Evolutionary conservation across 2,329 filamentous ascomycete species (phyloP).

Genomic region (Aspergillus carbonarius): DNA sequence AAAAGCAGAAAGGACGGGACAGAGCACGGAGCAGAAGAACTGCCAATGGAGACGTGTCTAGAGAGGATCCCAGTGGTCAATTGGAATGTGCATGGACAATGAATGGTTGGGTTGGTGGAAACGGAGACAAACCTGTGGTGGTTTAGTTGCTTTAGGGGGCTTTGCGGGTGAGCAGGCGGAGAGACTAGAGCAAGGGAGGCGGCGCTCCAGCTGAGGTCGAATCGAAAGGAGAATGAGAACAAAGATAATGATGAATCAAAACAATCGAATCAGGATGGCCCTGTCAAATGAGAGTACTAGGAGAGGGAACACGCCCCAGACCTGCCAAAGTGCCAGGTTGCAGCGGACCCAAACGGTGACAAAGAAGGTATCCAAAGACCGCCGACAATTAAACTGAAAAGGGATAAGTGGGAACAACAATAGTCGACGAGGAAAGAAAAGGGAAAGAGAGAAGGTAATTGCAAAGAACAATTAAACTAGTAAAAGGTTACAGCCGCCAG

Average conservation of each 20-base stretch:
- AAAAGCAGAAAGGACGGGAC: slow-evolving; percentile 21
- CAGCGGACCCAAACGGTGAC: slow-evolving; percentile 18
- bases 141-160: slow-evolving; percentile 18
- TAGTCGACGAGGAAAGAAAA: slow-evolving; percentile 17
- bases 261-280: slow-evolving; percentile 1
- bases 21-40: slow-evolving; percentile 23
- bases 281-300: slow-evolving; percentile 3
- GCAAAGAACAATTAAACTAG: slow-evolving; percentile 36
- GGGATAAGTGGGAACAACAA: slow-evolving; percentile 17
- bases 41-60: slow-evolving; percentile 33
- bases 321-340: slow-evolving; percentile 14
- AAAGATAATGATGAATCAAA: slow-evolving; percentile 4
- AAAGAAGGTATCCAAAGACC: slow-evolving; percentile 14
- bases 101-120: slow-evolving; percentile 26
- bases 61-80: slow-evolving; percentile 26
- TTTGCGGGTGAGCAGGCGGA: slow-evolving; percentile 11
- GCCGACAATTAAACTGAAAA: slow-evolving; percentile 17
- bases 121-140: slow-evolving; percentile 21
- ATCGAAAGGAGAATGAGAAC: slow-evolving; percentile 3
- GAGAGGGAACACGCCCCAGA: neutral
- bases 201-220: slow-evolving; percentile 5
- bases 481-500: neutral
- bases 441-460: slow-evolving; percentile 30
- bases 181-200: slow-evolving; percentile 5
- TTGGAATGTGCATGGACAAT: slow-evolving; percentile 32